Evolutionary conservation across 202 grass and related monocot species (phyloP).

Genomic region (Zoysia matrella): DNA sequence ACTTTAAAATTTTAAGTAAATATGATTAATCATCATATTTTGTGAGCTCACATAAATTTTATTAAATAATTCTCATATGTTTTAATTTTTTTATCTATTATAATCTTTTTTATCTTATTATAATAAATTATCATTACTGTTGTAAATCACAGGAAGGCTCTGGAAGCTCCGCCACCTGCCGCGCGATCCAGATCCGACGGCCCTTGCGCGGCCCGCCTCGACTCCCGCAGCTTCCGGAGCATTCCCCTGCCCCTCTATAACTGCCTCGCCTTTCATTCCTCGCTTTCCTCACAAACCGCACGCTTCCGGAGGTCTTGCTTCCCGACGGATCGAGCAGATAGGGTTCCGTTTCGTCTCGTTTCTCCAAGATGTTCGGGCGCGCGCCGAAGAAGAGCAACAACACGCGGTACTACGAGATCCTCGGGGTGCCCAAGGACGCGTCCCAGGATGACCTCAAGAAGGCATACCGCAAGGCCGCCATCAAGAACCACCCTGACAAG

Average conservation of each 20-base stretch:
- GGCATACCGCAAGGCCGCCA: conserved; percentile 71
- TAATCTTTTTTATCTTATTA: too few relatives aligned
- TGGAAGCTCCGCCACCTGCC: conserved; percentile 13
- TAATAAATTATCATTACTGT: background rate
- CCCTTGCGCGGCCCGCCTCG: background rate
- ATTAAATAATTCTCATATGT: too few relatives aligned
- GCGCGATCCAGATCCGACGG: conserved; percentile 51
- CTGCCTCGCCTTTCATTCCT: background rate
- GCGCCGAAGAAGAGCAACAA: conserved; percentile 25
- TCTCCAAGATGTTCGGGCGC: conserved; percentile 71
- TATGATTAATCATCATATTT: too few relatives aligned
- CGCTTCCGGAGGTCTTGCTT: background rate
- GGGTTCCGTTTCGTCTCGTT: conserved; percentile 28
- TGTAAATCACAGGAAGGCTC: conserved; percentile 44
- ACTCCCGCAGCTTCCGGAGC: conserved; percentile 53
- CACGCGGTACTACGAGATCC: too few relatives aligned
- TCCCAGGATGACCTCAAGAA: too few relatives aligned
- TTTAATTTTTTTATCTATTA: too few relatives aligned
- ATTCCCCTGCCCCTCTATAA: conserved; percentile 37
- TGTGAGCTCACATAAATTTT: too few relatives aligned
- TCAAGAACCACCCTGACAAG: conserved; percentile 99
- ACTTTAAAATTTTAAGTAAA: too few relatives aligned
- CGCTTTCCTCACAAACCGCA: conserved; percentile 32
- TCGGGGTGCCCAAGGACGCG: too few relatives aligned
- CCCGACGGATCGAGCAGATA: conserved; percentile 43